Evolutionary conservation across 257 asterid species (phyloP), one percentile per base, ranked within the genome.

Genomic region (Jacaranda copaia): DNA sequence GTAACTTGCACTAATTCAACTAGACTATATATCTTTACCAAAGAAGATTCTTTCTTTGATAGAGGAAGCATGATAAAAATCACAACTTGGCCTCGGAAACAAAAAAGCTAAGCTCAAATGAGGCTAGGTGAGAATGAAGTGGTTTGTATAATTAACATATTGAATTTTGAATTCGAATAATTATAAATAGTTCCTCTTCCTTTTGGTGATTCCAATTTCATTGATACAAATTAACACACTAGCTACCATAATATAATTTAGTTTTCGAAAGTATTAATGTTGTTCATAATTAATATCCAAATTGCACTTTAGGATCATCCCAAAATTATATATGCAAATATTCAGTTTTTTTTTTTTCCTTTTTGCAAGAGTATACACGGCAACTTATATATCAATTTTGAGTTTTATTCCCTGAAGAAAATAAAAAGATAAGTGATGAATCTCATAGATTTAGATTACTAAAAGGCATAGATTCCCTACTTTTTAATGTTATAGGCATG

Each of bases 401-500:
- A 19, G 11, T 69, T 45, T 14, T 69, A 13, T 13, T 48, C 74
- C 19, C 61, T 12, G 8, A 38, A 14, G 48, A 63, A 36, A 58
- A 42, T 40, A 72, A 53, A 40, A 49, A 15, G 18, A 74, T 6
- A 11, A 51, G 13, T 32, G 20, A 74, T 61, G 11, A 49, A 56
- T 74, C 13, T 40, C 38, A 62, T 32, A 38, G 38, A 49, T 45
- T 70, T 62, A 7, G 64, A 42, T 63, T 62, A 63, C 72, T 35
- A 35, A 63, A 63, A 74, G 72, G 39, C 64, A 74, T 19, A 62
- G 59, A n/a, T 63, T 62, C 72, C 64, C 49, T 49, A 10, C 63
- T 62, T 74, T 74, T 63, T 51, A 18, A 74, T 40, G 16, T 70
- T 65, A 46, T 20, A 74, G 63, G 64, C 64, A 74, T 74, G 61